Conservation (phyloP, 2,329 filamentous ascomycete genomes). For the Emmonsiellopsis sp. region DNA sequence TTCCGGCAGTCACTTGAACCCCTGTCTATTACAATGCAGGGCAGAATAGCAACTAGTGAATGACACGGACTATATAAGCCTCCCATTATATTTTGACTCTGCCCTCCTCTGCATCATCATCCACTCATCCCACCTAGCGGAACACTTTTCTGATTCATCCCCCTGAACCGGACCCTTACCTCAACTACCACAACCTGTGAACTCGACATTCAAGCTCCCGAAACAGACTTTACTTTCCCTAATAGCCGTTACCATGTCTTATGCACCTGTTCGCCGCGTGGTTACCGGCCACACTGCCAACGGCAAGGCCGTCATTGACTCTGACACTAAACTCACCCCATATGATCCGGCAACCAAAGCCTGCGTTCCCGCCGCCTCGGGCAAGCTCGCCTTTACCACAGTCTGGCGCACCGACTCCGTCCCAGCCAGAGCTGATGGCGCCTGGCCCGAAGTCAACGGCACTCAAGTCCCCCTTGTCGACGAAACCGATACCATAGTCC, state of each 20-base stretch:
- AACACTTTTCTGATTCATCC: too few species aligned
- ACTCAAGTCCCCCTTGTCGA: constrained; percentile 15
- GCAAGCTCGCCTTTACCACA: constrained; percentile 17
- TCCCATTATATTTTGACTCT: too few species aligned
- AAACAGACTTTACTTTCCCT: neutral
- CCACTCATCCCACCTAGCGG: too few species aligned
- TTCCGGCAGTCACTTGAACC: too few species aligned
- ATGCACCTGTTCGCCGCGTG: constrained; percentile 13
- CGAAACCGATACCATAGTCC: constrained; percentile 12
- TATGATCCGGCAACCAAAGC: constrained; percentile 11
- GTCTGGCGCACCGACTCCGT: constrained; percentile 16
- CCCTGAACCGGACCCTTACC: too few species aligned
- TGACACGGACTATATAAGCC: too few species aligned
- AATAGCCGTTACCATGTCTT: constrained; percentile 3
- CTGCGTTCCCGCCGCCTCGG: constrained; percentile 7
- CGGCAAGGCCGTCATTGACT: constrained; percentile 19
- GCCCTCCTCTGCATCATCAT: too few species aligned
- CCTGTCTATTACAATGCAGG: too few species aligned
- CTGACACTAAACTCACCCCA: constrained; percentile 16
- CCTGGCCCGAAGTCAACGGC: constrained; percentile 16
- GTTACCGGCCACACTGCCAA: constrained; percentile 18
- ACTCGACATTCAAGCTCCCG: neutral
- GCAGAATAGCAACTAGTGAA: too few species aligned
- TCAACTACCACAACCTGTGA: neutral
- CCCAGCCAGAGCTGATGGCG: constrained; percentile 13